phyloP scores from a whole-genome alignment of 2,329 filamentous ascomycete species.

The Simplicillium aogashimaense region DNA sequence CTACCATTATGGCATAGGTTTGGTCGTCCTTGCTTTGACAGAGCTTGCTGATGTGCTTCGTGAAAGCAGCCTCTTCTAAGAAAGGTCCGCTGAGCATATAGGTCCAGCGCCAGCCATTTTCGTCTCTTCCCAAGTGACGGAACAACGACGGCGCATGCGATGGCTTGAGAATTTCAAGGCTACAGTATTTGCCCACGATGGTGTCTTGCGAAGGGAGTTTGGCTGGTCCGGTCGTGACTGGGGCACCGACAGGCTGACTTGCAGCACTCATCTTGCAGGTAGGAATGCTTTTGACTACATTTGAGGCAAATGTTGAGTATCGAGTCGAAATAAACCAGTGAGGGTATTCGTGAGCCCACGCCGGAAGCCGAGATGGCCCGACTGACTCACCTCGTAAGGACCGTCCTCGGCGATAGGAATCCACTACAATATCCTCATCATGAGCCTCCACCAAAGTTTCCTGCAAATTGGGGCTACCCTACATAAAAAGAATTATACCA shows the following conservation, averaged over 20 bases:
- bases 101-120: conserved; percentile 22
- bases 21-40: conserved; percentile 13
- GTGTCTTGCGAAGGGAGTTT: conserved; percentile 2
- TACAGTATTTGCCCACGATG: conserved; percentile 19
- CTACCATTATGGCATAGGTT: conserved; percentile 32
- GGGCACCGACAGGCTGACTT: not conserved
- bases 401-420: too few relatives aligned
- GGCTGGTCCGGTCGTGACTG: not conserved
- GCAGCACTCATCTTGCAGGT: not conserved
- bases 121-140: conserved; percentile 19
- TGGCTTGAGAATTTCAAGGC: conserved; percentile 16
- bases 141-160: conserved; percentile 18
- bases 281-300: too few relatives aligned
- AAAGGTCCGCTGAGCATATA: conserved; percentile 20
- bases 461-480: too few relatives aligned
- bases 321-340: too few relatives aligned
- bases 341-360: too few relatives aligned
- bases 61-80: conserved; percentile 8
- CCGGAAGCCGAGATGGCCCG: too few relatives aligned
- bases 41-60: conserved; percentile 10
- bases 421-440: too few relatives aligned
- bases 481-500: too few relatives aligned
- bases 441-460: too few relatives aligned
- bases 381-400: too few relatives aligned
- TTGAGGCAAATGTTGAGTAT: too few relatives aligned